Evolutionary conservation across 768 basidiomycete genomes (phyloP), one percentile per base, ranked within the genome.

Genomic region (Mycena olivaceomarginata): DNA sequence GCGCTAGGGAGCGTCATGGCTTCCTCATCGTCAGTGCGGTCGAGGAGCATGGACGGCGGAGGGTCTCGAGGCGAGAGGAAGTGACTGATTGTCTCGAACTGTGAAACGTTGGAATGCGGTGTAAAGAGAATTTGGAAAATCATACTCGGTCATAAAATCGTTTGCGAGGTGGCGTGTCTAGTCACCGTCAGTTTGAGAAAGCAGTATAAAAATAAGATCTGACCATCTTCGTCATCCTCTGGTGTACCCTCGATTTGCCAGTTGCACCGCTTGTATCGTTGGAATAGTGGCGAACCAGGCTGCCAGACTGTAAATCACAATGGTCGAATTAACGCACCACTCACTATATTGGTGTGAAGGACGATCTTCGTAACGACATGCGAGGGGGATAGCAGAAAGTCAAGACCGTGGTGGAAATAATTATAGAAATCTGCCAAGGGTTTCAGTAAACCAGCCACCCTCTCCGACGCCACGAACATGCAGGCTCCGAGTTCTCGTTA

Each of bases 401-500:
- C 97, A 22, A 98, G 85, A 2, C 97, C 97, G 81, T 97, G 93
- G 79, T 97, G 95, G 80, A 98, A 97, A 82, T 98, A 98, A 81
- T 98, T 98, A 85, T 95, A 97, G 83, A 97, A 97, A 84, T 97
- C 96, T 96, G 37, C 16, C 4, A 53, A 66, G 63, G n/a, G 51
- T 72, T 67, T 74, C 62, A 73, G 48, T 72, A 70, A 53, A 53
- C 4, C 20, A 25, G 59, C 18, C 25, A 53, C 64, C 25, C 31
- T 41, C 31, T 45, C 18, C 62, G n/a, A 31, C 39, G n/a, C 40
- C 69, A 77, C 87, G 75, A 79, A 90, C 92, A 91, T 77, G 91
- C 89, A 80, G 88, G 86, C 56, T 91, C 91, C 67, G 88, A 86
- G 68, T 88, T 89, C 37, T 86, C 87, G n/a, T 85, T 82, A 20